Evolutionary conservation across 345 rosid genomes (phyloP).

Genomic region (Orychophragmus violaceus): DNA sequence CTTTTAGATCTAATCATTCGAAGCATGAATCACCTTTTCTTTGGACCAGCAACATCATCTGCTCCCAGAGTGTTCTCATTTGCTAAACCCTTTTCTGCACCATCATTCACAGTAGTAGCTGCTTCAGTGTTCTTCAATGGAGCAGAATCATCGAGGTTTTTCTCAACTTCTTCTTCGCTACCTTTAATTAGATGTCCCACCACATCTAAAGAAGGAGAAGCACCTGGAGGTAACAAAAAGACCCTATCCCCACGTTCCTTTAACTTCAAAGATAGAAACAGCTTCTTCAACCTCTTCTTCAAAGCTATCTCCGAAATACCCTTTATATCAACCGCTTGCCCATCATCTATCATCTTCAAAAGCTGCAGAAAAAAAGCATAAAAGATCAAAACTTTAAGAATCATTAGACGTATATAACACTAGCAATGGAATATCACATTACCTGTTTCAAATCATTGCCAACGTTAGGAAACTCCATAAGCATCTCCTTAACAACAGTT

Average conservation of each 20-base stretch:
- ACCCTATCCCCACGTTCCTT: conserved; percentile 68
- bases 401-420: not conserved
- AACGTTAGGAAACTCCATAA: conserved; percentile 56
- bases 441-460: conserved; percentile 70
- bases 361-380: conserved; percentile 40
- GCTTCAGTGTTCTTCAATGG: conserved; percentile 27
- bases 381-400: not conserved
- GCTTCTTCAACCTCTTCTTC: conserved; percentile 56
- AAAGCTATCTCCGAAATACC: conserved; percentile 67
- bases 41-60: conserved; percentile 50
- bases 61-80: conserved; percentile 28
- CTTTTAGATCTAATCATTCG: not conserved
- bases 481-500: conserved; percentile 42
- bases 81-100: conserved; percentile 13
- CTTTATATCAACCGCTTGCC: conserved; percentile 90
- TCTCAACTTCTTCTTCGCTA: conserved; percentile 34
- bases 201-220: conserved; percentile 47
- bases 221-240: conserved; percentile 47
- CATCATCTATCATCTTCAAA: conserved; percentile 77
- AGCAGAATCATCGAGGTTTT: conserved; percentile 20
- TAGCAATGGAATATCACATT: conserved; percentile 4
- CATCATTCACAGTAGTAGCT: conserved; percentile 7
- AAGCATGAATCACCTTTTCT: conserved; percentile 45
- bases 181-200: conserved; percentile 55
- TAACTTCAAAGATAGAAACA: conserved; percentile 57